Evolutionary conservation across 371 early-diverging fungal genomes (phyloP), one percentile per base, ranked within the genome.

Genomic region (Zychaea mexicana): DNA sequence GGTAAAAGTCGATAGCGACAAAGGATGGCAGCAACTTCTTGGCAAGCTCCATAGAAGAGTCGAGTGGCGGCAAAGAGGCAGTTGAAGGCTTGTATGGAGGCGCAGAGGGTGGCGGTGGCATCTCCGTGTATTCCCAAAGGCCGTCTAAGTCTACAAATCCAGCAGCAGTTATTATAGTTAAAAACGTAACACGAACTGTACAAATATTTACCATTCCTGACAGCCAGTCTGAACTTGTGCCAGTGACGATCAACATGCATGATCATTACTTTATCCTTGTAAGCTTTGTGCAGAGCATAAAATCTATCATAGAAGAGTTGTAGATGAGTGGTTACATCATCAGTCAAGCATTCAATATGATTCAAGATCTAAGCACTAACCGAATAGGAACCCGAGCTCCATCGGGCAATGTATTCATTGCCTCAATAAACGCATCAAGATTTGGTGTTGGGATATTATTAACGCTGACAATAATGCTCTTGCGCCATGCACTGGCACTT

Each of bases 241-340:
- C 96, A 96, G 64, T 92, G 93, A 47, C 92, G 81, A 64, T 93
- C 90, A 2, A 94, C 88, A 62, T 83, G 85, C 77, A 94, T 91
- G 57, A 95, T 87, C 72, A 84, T 85, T 22, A 95, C 85, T 54
- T 84, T 85, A 60, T 88, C 87, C 55, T 87, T 87, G 77, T 94
- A 88, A n/a, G 88, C 83, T 60, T 86, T 79, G 21, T 81, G 84
- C 2, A 92, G 71, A 6, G 85, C 66, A 61, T 91, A 94, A 79
- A 86, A 93, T 12, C 73, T 73, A 55, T 15, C 17, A 17, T 12
- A 17, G 17, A 15, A 42, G n/a, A 4, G 15, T 15, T 15, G n/a
- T 15, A 42, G 9, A 42, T 19, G 31, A 1, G 31, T 21, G 19
- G 13, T 2, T 36, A 6, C 17, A n/a, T n/a, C 3, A 52, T 36